phyloP scores from a whole-genome alignment of 305 asterid species.

The Fraxinus velutina region DNA sequence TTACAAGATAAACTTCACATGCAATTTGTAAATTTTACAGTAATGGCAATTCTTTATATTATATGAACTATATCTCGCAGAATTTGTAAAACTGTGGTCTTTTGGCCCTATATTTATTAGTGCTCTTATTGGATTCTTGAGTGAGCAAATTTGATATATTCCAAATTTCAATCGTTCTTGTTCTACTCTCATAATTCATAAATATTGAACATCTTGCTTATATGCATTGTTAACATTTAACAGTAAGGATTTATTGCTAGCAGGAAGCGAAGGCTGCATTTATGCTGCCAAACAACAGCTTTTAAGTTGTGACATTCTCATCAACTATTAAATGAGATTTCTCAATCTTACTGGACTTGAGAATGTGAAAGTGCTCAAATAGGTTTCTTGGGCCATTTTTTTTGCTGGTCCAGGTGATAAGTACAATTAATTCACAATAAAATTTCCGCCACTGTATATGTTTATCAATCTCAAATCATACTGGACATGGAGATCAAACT shows the following conservation, averaged over 20 bases:
- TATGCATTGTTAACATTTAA: not conserved
- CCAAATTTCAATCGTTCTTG: not conserved
- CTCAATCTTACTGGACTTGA: not conserved
- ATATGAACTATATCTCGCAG: not conserved
- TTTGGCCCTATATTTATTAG: not conserved
- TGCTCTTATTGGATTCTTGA: not conserved
- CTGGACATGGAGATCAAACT: not conserved
- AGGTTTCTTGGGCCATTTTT: not conserved
- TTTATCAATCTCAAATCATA: not conserved
- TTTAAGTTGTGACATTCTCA: not conserved
- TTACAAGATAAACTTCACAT: not conserved
- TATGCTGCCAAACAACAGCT: not conserved
- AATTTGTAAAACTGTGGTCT: not conserved
- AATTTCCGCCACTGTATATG: not conserved
- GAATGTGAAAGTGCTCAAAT: not conserved
- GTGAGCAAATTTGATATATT: not conserved
- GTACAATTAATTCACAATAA: not conserved
- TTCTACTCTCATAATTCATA: not conserved
- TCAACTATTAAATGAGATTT: not conserved
- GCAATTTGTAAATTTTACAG: not conserved
- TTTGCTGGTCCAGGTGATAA: not conserved
- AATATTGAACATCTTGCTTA: not conserved
- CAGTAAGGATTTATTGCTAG: not conserved
- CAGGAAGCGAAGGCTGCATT: not conserved
- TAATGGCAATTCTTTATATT: not conserved